Percentiles rank a stretch among this genome's conserved stretches.
phyloP scores from a whole-genome alignment of 2,329 filamentous ascomycete species.

The Ophiostoma pallidulum region DNA sequence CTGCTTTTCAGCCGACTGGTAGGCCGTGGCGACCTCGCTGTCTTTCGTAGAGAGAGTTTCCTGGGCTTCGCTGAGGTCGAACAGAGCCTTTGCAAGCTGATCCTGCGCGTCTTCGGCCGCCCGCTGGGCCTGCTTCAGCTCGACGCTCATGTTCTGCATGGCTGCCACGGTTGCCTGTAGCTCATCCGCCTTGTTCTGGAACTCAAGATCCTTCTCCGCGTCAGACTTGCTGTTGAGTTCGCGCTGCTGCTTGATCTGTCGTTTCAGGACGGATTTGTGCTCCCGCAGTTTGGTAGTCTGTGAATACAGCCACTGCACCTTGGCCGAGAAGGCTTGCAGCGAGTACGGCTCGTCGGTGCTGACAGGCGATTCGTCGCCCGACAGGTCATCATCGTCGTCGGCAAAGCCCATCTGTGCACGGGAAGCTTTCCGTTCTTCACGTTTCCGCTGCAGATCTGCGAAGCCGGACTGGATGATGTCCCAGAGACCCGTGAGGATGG shows the following conservation, averaged over 20 bases:
- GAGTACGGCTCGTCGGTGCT: slow-evolving; percentile 56
- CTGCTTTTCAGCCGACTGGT: slow-evolving; percentile 17
- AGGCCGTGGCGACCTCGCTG: slow-evolving; percentile 9
- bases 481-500: slow-evolving; percentile 46
- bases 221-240: slow-evolving; percentile 86
- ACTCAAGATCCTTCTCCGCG: slow-evolving; percentile 54
- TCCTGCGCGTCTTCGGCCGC: slow-evolving; percentile 32
- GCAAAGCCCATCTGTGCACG: slow-evolving; percentile 47
- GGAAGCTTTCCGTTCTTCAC: slow-evolving; percentile 42
- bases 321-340: slow-evolving; percentile 64
- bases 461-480: slow-evolving; percentile 47
- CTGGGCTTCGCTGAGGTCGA: slow-evolving; percentile 34
- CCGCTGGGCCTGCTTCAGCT: slow-evolving; percentile 34
- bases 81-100: slow-evolving; percentile 39
- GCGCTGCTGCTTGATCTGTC: slow-evolving; percentile 91
- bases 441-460: slow-evolving; percentile 44
- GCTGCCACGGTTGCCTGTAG: slow-evolving; percentile 53
- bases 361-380: slow-evolving; percentile 49
- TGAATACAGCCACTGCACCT: slow-evolving; percentile 68
- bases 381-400: slow-evolving; percentile 54
- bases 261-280: slow-evolving; percentile 79
- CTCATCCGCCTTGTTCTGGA: slow-evolving; percentile 49
- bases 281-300: slow-evolving; percentile 72
- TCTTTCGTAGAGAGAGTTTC: slow-evolving; percentile 17
- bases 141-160: slow-evolving; percentile 46